Conservation (phyloP, 2,329 filamentous ascomycete species). For the Apiospora pterosperma region DNA sequence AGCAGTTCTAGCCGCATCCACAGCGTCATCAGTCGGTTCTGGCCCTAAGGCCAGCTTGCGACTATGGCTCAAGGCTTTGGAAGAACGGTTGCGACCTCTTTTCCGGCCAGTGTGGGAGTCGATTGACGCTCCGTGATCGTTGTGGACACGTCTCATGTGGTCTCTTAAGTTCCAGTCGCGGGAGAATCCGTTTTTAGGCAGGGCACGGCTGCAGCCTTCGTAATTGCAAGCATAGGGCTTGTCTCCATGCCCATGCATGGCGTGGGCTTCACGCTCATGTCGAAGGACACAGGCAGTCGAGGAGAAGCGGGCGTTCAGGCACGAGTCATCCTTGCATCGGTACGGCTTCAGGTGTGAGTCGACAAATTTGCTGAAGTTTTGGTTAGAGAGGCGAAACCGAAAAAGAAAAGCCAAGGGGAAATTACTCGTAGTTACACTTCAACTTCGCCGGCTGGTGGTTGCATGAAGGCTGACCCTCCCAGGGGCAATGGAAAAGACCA, state of each 20-base stretch:
- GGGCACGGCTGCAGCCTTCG: slow-evolving; percentile 79
- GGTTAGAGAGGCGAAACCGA: slow-evolving; percentile 12
- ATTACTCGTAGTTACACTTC: slow-evolving; percentile 99
- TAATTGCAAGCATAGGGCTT: slow-evolving; percentile 90
- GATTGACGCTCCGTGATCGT: slow-evolving; percentile 57
- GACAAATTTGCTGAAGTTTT: slow-evolving; percentile 77
- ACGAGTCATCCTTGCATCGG: slow-evolving; percentile 82
- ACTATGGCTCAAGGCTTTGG: slow-evolving; percentile 37
- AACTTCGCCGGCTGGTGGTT: slow-evolving; percentile 91
- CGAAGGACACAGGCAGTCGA: slow-evolving; percentile 92
- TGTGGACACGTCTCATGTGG: slow-evolving; percentile 95
- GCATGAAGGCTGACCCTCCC: slow-evolving; percentile 68
- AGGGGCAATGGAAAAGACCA: slow-evolving; percentile 92
- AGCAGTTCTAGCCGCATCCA: slow-evolving; percentile 29
- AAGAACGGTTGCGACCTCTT: slow-evolving; percentile 50
- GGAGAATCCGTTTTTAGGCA: slow-evolving; percentile 83
- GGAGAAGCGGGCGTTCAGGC: slow-evolving; percentile 85
- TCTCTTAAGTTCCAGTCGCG: slow-evolving; percentile 94
- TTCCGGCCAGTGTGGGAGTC: too few species aligned
- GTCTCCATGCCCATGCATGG: slow-evolving; percentile 90
- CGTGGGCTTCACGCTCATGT: slow-evolving; percentile 93
- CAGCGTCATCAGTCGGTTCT: slow-evolving; percentile 28
- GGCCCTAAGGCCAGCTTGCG: slow-evolving; percentile 49
- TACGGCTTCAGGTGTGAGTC: slow-evolving; percentile 97
- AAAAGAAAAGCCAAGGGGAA: slow-evolving; percentile 13